Base-by-base conservation (phyloP, 257 asterid species). In the Petrea volubilis region DNA sequence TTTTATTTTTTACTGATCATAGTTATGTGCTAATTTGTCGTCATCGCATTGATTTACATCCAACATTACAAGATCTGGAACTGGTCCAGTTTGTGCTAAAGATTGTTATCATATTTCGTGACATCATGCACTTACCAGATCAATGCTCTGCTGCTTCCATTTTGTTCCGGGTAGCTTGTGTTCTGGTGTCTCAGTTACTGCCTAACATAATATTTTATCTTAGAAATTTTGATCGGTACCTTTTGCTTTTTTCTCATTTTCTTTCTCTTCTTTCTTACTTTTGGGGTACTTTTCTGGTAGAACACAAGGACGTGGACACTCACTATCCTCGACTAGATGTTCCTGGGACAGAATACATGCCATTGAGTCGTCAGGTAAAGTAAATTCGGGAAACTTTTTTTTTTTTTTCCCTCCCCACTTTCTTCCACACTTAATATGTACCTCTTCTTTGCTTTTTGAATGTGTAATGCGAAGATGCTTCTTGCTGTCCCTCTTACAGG, bases 271-370 rank as follows among this genome's bases (percentile, higher is more conserved):
- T 68, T 57, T 25, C 34, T 27, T 8, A 2, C 38, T 31, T 31
- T 31, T 31, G 3, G 8, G 43, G 25, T 62, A 55, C 24, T 64
- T 78, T 67, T 57, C 68, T 65, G 64, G 69, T 71, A 93, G 98
- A 84, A 64, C 83, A 87, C 85, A 84, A 86, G 69, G 85, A 85
- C 14, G 95, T 93, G 72, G 88, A 91, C 76, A 79, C 96, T 73
- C 92, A 71, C 79, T 91, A 89, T 81, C 96, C 96, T 55, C 83
- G 82, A 49, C 70, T 88, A 69, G 80, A 82, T 72, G 80, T 89
- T 82, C 99, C 97, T 29, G 89, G 97, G 60, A 61, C 88, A 55
- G 95, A 83, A 25, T 88, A 82, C 78, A 85, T 68, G 81, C 90
- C 82, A 49, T 73, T 85, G 50, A 82, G 82, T 77, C 86, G 82